Evolutionary conservation across 257 asterid species (phyloP), one percentile per base, ranked within the genome.

Genomic region (Anisodus tanguticus): DNA sequence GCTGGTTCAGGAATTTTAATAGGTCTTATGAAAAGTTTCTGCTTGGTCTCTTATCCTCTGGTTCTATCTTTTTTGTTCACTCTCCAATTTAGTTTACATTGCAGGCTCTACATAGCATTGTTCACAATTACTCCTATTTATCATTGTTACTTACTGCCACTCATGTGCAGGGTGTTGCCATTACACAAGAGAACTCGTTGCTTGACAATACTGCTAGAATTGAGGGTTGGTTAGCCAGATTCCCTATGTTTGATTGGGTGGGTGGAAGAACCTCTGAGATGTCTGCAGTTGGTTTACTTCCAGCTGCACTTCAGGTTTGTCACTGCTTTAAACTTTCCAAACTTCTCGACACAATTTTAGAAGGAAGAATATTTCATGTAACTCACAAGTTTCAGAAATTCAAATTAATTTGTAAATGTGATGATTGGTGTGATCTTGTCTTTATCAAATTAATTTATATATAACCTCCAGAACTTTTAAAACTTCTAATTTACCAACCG

Each of bases 171-270:
- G 99, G 98, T 85, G 97, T 97, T 85, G 98, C 99, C 35, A 92
- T 97, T 87, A 97, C 99, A 54, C 99, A 97, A 89, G 99, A 97
- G 66, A 95, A 95, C 86, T 97, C 99, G 3, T 90, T 97, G 82
- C 98, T 97, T 67, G 99, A 97, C 88, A 95, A 95, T 89, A 95
- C 99, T 62, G 95, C 99, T 67, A 90, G 97, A 90, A 97, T 94
- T 85, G 99, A 97, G 89, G 97, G 99, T 69, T 97, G 99, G 99
- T 49, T 95, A 84, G 90, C 95, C 85, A 91, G 98, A 88, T 97
- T 97, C 86, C 98, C 99, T 45, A 97, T 97, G 99, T 97, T 95
- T 89, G 99, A 97, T 88, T 97, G 99, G 99, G 99, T 95, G 83
- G 99, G 99, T 31, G 99, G 98, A 62, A 90, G 98, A 91, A 97